A percentile compares a stretch with the other conserved stretches of the same genome.
Evolutionary conservation across 352 stramenopile species (phyloP).

Genomic region (Albugo candida): DNA sequence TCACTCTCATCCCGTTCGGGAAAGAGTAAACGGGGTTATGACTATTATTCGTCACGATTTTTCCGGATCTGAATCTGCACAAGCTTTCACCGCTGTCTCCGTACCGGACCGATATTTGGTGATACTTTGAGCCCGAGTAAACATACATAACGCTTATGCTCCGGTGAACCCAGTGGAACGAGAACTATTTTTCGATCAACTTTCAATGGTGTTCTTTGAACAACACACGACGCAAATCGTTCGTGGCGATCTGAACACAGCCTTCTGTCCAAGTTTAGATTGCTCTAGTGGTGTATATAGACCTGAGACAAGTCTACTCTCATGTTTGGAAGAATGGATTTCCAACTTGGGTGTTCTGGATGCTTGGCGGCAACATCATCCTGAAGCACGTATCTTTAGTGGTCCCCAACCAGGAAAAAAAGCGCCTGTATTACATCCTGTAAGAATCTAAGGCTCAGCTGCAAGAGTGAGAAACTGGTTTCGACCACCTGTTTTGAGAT

Average conservation of each 20-base stretch:
- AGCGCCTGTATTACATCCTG: constrained; percentile 13
- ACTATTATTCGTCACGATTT: no score
- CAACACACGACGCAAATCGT: constrained; percentile 4
- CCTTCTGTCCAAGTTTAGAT: constrained; percentile 2
- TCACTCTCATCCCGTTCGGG: no score
- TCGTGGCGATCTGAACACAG: constrained; percentile 8
- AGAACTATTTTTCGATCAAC: neutral
- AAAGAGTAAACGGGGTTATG: no score
- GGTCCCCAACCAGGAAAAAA: constrained; percentile 2
- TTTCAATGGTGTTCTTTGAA: neutral
- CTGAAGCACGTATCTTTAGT: neutral
- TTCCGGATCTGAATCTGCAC: no score
- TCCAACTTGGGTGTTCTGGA: constrained; percentile 5
- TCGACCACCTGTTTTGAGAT: no score
- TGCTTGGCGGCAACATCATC: constrained; percentile 5
- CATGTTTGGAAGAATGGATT: constrained; percentile 2
- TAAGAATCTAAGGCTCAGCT: no score
- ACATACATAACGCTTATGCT: constrained; percentile 8
- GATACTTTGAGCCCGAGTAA: no score
- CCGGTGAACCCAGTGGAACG: neutral
- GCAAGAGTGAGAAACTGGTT: no score
- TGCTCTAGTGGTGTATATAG: neutral
- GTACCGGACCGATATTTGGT: no score
- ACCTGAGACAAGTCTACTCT: neutral
- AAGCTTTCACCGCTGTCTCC: no score